Conservation (phyloP, 2,329 filamentous ascomycete genomes). For the Fusarium drepaniforme region DNA sequence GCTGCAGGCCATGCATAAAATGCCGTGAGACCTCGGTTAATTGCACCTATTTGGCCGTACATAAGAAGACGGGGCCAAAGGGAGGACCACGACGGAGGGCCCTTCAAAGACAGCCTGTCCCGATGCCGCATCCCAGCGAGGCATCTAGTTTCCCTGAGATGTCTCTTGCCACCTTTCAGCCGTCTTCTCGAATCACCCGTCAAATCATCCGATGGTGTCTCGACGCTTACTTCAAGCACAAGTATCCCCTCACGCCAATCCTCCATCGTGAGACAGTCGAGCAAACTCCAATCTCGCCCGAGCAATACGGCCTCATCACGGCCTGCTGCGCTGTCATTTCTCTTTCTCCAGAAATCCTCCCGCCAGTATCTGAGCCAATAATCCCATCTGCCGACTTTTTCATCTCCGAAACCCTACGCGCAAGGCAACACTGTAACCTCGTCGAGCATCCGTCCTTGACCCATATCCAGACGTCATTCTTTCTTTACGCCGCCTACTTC, state of each 20-base stretch:
- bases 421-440: constrained; percentile 39
- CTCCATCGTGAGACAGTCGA: constrained; percentile 40
- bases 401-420: constrained; percentile 44
- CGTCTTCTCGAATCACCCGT: constrained; percentile 17
- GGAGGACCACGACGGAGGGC: constrained; percentile 17
- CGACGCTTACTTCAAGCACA: constrained; percentile 49
- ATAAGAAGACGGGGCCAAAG: constrained; percentile 48
- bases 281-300: constrained; percentile 13
- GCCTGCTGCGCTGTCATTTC: constrained; percentile 47
- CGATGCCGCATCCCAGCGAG: background rate
- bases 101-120: background rate
- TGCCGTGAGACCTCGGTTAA: constrained; percentile 28
- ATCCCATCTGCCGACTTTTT: constrained; percentile 40
- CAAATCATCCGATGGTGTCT: constrained; percentile 41
- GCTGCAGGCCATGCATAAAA: constrained; percentile 43
- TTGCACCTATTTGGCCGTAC: constrained; percentile 48
- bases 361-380: background rate
- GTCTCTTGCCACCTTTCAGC: background rate
- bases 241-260: constrained; percentile 51
- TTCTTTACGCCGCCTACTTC: constrained; percentile 48
- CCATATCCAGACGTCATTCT: constrained; percentile 49
- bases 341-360: constrained; percentile 44
- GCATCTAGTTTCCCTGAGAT: background rate
- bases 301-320: constrained; percentile 44
- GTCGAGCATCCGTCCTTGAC: constrained; percentile 44